Evolutionary conservation across 202 grass and related monocot species (phyloP), one percentile per base, ranked within the genome.

Genomic region (Elaeis oleifera): DNA sequence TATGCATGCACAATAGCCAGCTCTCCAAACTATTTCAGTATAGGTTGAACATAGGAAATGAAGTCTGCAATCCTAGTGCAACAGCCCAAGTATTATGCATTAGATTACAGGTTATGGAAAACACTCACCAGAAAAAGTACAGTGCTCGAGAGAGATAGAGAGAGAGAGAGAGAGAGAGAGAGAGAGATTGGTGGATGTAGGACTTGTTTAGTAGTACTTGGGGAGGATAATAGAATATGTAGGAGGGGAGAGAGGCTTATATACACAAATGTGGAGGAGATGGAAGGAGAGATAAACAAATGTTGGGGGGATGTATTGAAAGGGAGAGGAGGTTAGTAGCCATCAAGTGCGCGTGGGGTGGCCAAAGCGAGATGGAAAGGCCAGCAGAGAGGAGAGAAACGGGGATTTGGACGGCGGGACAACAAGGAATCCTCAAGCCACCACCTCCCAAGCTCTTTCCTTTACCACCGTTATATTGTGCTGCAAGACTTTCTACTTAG

Each of bases 381-480:
- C 53, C 15, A 61, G 51, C 8, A 55, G 18, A 69, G 64, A 64
- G 24, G 60, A 4, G 71, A 48, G 54, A 23, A 36, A 6, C 3
- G 4, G 57, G 49, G 23, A 67, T 67, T 67, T 67, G 64, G 64
- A 18, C 64, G 64, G 64, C 31, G 54, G 71, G 76, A 72, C 63
- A 74, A 51, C 52, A 53, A 61, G 6, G 68, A 78, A 73, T 61
- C 32, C 50, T 18, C 51, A 68, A 89, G 69, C 73, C 68, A 76
- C 54, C 68, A 79, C 58, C 68, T 18, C 14, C 18, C 20, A 20
- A 20, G 20, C 61, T 57, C 36, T 32, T 53, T 56, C 39, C 52
- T 75, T 66, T 64, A 60, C 68, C 54, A 72, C 84, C 72, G 67
- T 72, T 80, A 80, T 88, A 77, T 80, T 88, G 69, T 26, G 67